These are phyloP conservation scores for Cutaneotrichosporon dermatis DNA, from an alignment of 1,284 basidiomycete species.

Conservation along the genomic window DNA sequence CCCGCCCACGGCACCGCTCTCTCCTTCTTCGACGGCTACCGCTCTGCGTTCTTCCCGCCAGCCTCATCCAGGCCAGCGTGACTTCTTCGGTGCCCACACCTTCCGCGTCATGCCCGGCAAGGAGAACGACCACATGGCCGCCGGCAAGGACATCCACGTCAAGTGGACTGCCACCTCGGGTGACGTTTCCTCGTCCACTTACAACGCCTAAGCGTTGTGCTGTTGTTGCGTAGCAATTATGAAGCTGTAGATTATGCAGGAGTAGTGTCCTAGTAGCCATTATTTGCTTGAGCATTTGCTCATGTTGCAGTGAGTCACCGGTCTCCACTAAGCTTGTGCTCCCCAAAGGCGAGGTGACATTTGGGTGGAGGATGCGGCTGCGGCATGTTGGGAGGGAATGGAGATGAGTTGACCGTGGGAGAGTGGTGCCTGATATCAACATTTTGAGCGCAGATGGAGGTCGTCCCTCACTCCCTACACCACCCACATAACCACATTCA, in stretches of 20 bases:
- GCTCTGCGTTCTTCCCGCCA: conserved; percentile 83
- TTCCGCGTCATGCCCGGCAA: conserved; percentile 86
- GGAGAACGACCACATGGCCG: conserved; percentile 74
- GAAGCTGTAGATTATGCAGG: conserved; percentile 3
- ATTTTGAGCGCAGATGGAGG: no score
- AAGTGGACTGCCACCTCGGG: conserved; percentile 54
- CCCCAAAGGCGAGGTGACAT: no score
- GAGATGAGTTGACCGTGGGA: no score
- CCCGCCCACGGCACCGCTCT: conserved; percentile 95
- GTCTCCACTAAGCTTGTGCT: no score
- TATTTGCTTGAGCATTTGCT: no score
- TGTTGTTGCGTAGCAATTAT: conserved; percentile 1
- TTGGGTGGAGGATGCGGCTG: no score
- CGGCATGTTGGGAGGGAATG: no score
- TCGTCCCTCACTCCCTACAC: no score
- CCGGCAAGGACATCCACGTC: conserved; percentile 74
- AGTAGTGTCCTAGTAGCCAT: background rate
- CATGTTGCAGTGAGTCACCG: no score
- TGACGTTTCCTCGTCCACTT: conserved; percentile 76
- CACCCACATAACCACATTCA: background rate
- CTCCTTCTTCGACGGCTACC: conserved; percentile 98
- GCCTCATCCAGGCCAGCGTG: conserved; percentile 87
- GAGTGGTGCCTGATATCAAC: no score
- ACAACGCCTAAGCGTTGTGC: conserved; percentile 66
- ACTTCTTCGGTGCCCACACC: conserved; percentile 68